phyloP scores from a whole-genome alignment of 2,329 filamentous ascomycete species.

The Colletotrichum acutatum region DNA sequence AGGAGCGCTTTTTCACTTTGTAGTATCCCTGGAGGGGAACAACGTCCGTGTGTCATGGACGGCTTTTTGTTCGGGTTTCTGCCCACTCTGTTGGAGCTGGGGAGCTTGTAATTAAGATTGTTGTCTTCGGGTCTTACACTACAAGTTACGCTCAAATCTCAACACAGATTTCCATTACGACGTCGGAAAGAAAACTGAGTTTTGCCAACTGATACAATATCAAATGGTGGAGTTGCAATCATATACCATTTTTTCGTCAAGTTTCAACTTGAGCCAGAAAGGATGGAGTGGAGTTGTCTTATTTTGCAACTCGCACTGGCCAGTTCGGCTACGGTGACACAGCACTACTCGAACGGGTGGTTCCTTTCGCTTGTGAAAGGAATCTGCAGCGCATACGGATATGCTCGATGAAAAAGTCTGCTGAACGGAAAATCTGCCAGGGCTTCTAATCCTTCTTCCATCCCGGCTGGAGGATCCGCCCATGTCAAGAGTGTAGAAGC shows the following conservation, averaged over 20 bases:
- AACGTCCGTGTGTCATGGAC: background rate
- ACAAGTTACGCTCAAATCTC: background rate
- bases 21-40: background rate
- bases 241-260: conserved; percentile 1
- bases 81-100: background rate
- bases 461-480: background rate
- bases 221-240: conserved; percentile 4
- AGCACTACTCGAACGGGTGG: background rate
- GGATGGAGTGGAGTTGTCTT: conserved; percentile 11
- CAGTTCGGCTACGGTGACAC: background rate
- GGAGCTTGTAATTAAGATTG: background rate
- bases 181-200: background rate
- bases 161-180: background rate
- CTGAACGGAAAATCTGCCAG: background rate
- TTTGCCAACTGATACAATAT: background rate
- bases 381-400: background rate
- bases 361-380: background rate
- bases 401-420: background rate
- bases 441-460: background rate
- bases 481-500: background rate
- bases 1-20: background rate
- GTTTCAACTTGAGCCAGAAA: conserved; percentile 27
- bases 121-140: background rate
- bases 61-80: conserved; percentile 1
- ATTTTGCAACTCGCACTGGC: background rate